These are phyloP conservation scores for Bruguiera hainesii DNA, from an alignment of 441 rosid genomes.

Conservation along the genomic window DNA sequence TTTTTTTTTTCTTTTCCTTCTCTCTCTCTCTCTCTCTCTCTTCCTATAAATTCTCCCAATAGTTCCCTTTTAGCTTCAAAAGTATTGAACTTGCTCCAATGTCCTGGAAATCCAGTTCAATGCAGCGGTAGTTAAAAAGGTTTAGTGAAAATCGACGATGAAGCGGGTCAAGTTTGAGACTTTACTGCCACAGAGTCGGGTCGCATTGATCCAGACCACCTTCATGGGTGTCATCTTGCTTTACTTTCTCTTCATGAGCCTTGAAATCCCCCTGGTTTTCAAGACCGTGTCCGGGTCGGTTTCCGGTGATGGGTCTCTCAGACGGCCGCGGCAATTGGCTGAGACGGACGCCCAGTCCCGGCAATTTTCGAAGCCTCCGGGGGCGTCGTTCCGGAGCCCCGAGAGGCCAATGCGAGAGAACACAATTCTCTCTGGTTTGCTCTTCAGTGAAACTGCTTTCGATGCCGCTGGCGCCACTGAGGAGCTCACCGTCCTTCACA, in stretches of 20 bases:
- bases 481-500: conserved; percentile 64
- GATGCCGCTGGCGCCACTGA: conserved; percentile 38
- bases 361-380: conserved; percentile 34
- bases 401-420: conserved; percentile 31
- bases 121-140: no score
- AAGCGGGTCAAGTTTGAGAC: conserved; percentile 51
- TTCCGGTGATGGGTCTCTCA: conserved; percentile 27
- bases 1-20: no score
- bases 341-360: conserved; percentile 39
- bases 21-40: no score
- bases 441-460: conserved; percentile 42
- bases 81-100: not conserved
- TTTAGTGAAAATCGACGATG: conserved; percentile 32
- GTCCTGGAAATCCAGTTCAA: no score
- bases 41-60: no score
- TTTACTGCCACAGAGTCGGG: conserved; percentile 35
- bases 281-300: conserved; percentile 45
- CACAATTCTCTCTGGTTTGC: conserved; percentile 30
- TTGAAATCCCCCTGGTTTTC: conserved; percentile 76
- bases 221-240: conserved; percentile 43
- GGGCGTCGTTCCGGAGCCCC: conserved; percentile 36
- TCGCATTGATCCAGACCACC: conserved; percentile 53
- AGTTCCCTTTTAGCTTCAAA: no score
- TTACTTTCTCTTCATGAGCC: conserved; percentile 52
- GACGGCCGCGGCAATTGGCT: conserved; percentile 26